Evolutionary conservation across 306 rosid genomes (phyloP), one percentile per base, ranked within the genome.

Genomic region (Glycyrrhiza uralensis): DNA sequence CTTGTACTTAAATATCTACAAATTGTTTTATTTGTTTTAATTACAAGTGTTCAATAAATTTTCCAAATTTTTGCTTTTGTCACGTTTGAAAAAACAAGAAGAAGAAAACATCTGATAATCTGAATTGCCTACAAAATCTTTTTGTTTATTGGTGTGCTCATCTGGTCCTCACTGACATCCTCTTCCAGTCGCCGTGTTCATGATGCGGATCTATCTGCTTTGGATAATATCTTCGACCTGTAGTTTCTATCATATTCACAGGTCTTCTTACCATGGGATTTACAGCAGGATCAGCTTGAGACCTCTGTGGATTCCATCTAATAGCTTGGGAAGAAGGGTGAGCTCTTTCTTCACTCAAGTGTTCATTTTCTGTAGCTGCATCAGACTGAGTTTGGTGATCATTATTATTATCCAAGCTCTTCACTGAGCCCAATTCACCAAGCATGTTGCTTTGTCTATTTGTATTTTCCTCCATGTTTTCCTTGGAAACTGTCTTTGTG

Each of bases 301-400:
- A 76, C 59, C 50, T 75, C 2, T 78, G 74, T 47, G 71, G 50
- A 56, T 59, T 65, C 78, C 81, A 66, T 62, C 52, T 57, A 22
- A 69, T 71, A 65, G 79, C 82, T 23, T 66, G 45, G 39, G 51
- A 54, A 26, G 85, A 38, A 57, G 74, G 78, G n/a, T 60, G 17
- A 12, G 36, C 14, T 71, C 13, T 69, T 41, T 72, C 81, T 59
- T 78, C 68, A 44, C 44, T 20, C 1, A 56, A 58, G 36, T 73
- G 44, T 72, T 81, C 72, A 59, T 71, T 38, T 44, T 63, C 66
- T 30, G 22, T 26, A 19, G 60, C 67, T 72, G 55, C 75, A 69
- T 69, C 63, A 51, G 15, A 67, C 13, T 29, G 10, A 33, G 29
- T 42, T 10, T 45, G 52, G 13, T 23, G 73, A 67, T 69, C 79